Evolutionary conservation across 1,284 basidiomycete species (phyloP).

Genomic region (Moesziomyces parantarcticus): DNA sequence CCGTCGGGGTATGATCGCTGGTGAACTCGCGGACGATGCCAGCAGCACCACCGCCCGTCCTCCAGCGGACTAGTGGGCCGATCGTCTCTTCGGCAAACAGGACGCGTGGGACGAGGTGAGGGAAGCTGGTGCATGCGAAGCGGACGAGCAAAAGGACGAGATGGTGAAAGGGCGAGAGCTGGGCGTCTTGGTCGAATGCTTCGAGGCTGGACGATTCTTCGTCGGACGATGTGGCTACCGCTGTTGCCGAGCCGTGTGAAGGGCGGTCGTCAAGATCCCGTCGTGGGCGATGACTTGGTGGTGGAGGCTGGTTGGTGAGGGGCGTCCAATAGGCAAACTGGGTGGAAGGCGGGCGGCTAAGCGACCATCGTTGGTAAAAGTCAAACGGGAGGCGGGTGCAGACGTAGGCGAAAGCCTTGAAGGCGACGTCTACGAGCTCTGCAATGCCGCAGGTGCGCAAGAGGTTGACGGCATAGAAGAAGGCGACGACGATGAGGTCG

Average conservation of each 20-base stretch:
- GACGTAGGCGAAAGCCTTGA: constrained; percentile 49
- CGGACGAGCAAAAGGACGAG: constrained; percentile 55
- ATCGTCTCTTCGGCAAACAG: constrained; percentile 65
- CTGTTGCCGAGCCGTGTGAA: constrained; percentile 1
- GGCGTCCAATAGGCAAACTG: constrained; percentile 14
- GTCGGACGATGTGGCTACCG: constrained; percentile 13
- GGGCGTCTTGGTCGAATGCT: constrained; percentile 19
- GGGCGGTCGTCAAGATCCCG: neutral
- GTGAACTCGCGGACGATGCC: constrained; percentile 53
- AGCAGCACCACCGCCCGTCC: constrained; percentile 60
- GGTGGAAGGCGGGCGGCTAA: constrained; percentile 31
- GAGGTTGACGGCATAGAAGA: constrained; percentile 59
- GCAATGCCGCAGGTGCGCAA: constrained; percentile 59
- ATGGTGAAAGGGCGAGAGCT: constrained; percentile 62
- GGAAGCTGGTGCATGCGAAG: constrained; percentile 63
- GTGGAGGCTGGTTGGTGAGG: neutral
- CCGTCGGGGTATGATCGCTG: constrained; percentile 8
- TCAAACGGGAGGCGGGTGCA: constrained; percentile 46
- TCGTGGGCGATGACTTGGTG: neutral
- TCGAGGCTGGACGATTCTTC: constrained; percentile 23
- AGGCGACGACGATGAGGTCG: constrained; percentile 61
- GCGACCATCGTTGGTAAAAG: constrained; percentile 51
- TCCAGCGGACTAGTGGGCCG: constrained; percentile 63
- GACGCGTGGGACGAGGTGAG: constrained; percentile 62
- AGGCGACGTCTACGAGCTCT: constrained; percentile 60